Base-by-base conservation (phyloP, 371 early-diverging fungal genomes). In the Batkoa obscura region DNA sequence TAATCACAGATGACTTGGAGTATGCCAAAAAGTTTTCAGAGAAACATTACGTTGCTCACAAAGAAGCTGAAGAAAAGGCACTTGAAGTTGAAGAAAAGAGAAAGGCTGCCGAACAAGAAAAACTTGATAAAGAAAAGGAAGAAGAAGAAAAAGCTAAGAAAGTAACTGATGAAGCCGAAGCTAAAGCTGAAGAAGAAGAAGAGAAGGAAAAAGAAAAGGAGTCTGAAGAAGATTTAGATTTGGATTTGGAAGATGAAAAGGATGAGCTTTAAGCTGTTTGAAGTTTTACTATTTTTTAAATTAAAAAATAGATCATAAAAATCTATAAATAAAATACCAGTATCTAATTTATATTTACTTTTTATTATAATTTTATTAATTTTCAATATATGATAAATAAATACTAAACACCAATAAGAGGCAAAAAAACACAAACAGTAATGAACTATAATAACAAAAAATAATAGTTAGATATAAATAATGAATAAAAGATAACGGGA, bases 1-100 rank as follows among this genome's bases (percentile, higher is more conserved):
- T 88, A 64, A 64, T 89, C 50, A 80, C 82, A 23, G 74, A 76
- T 33, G 77, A 78, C 61, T 60, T 83, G 38, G 83, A 81, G 23
- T 75, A 79, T 63, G 81, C 81, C 54, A 70, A 71, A 51, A 68
- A 65, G 37, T 75, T 73, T 50, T 83, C 80, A 31, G 67, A 78
- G 60, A 72, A 78, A 59, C 77, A 80, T 30, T 88, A 78, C 75
- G 70, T 61, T 47, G 71, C 68, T 36, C 71, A 74, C 60, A 63
- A 72, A 23, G 70, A 74, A 36, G 62, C 68, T 23, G 80, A 80
- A 50, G 69, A 71, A 62, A 71, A 74, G 37, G 75, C 68, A 12
- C 66, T 72, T 65, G 65, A 63, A 42, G 62, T 69, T 50, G 9
- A 56, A n/a, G 60, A 62, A 35, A 68, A 67, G 58, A 64, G 67